Evolutionary conservation across 371 early-diverging fungal genomes (phyloP), one percentile per base, ranked within the genome.

Genomic region (Rhizopus microsporus): DNA sequence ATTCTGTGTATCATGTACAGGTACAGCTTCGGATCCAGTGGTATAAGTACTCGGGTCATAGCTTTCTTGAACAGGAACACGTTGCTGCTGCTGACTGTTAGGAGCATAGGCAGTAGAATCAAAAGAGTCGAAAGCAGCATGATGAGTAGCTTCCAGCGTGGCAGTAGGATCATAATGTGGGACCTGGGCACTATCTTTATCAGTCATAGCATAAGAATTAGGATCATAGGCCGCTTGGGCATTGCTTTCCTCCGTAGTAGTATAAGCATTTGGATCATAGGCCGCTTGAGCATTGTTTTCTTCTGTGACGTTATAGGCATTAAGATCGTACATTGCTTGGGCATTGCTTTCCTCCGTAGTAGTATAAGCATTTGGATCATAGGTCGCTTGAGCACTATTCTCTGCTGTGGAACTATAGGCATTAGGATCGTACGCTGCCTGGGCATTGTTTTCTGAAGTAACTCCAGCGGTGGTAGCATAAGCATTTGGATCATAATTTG

Each of bases 211-310:
- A 47, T n/a, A n/a, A n/a, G n/a, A n/a, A 43, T 51, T 54, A 1
- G 52, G 44, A 13, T 56, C 52, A 32, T 53, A 54, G 12, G 23
- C 15, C 40, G 53, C 39, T 10, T 59, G 43, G 9, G 33, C 23
- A 23, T 23, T 23, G 23, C 23, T 23, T 23, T 23, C 23, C 23
- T 2, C 23, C 16, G 17, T 16, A 29, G 58, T 23, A 38, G 37
- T 33, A 42, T 65, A 65, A 17, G 46, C 63, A 34, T 53, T 59
- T 0, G 52, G 46, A 15, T 62, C 59, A 43, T 62, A 60, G 1
- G 47, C 58, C 51, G 63, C 63, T 48, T 66, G 66, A 35, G n/a
- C 16, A 15, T 40, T 37, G 3, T 32, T 43, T 38, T 4, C 3
- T 16, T 35, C 38, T 1, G 15, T 23, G 13, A 7, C 7, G 1